Conservation (phyloP, 208 protist species). For the Zelonia costaricensis region DNA sequence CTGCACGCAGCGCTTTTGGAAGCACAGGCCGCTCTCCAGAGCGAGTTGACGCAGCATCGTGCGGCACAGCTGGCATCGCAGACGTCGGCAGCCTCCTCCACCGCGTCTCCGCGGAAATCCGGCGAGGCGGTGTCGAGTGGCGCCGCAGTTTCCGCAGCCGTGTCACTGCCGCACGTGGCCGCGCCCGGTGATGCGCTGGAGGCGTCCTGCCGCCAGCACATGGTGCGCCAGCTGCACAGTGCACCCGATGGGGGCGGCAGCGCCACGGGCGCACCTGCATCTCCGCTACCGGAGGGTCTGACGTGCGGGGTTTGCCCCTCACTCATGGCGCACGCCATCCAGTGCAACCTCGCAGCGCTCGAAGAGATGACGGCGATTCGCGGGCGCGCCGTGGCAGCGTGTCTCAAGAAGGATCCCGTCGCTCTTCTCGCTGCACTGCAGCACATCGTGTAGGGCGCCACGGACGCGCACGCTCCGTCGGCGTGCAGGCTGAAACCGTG, state of each 20-base stretch:
- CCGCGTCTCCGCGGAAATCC: background rate
- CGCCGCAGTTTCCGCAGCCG: background rate
- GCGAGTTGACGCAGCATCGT: background rate
- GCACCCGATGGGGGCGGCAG: background rate
- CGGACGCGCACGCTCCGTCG: no score
- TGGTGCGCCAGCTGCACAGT: background rate
- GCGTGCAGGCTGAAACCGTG: no score
- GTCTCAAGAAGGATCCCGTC: constrained; percentile 41
- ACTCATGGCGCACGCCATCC: constrained; percentile 40
- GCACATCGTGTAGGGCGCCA: constrained; percentile 36
- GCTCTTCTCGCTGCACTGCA: constrained; percentile 49
- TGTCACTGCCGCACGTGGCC: background rate
- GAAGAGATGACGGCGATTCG: constrained; percentile 38
- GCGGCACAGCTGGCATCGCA: background rate
- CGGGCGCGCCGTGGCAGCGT: constrained; percentile 49
- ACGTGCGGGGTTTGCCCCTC: constrained; percentile 41
- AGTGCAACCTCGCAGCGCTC: constrained; percentile 47
- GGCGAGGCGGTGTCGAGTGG: background rate
- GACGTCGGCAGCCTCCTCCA: constrained; percentile 4
- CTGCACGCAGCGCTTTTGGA: constrained; percentile 2
- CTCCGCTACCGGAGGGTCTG: background rate
- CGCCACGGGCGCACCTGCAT: background rate
- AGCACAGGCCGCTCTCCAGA: constrained; percentile 4
- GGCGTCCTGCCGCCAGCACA: constrained; percentile 10
- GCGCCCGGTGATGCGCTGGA: constrained; percentile 12